Evolutionary conservation across 2,329 filamentous ascomycete genomes (phyloP).

Genomic region (Sphaerulina musiva): DNA sequence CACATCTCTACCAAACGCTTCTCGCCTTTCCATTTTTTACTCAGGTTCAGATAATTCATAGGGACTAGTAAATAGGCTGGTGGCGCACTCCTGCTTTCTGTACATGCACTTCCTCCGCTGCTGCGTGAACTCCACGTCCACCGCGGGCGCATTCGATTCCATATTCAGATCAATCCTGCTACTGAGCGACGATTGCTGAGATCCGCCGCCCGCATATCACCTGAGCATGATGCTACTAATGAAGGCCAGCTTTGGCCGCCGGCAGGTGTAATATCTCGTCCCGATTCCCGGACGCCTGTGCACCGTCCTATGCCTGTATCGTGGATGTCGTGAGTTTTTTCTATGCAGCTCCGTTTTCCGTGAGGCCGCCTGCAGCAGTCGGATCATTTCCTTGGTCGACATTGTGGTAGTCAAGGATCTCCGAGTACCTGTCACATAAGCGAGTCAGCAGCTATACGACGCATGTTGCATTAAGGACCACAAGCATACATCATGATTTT

Average conservation of each 20-base stretch:
- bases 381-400: slow-evolving; percentile 53
- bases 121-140: slow-evolving; percentile 3
- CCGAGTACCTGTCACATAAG: slow-evolving; percentile 69
- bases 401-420: slow-evolving; percentile 98
- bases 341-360: slow-evolving; percentile 17
- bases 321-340: slow-evolving; percentile 4
- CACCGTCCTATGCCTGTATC: slow-evolving; percentile 3
- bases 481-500: slow-evolving; percentile 95
- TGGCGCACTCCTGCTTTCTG: slow-evolving; percentile 5
- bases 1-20: background rate
- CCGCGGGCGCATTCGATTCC: background rate
- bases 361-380: slow-evolving; percentile 14
- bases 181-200: background rate
- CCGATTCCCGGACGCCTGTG: slow-evolving; percentile 4
- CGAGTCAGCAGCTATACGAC: background rate
- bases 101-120: background rate
- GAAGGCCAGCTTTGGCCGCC: background rate
- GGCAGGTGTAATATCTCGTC: slow-evolving; percentile 1
- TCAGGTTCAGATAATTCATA: background rate
- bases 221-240: background rate
- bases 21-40: background rate
- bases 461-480: background rate
- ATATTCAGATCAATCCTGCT: slow-evolving; percentile 2
- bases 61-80: slow-evolving; percentile 2
- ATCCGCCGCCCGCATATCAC: slow-evolving; percentile 2